phyloP scores from a whole-genome alignment of 306 rosid genomes.

The Pachyrhizus erosus region DNA sequence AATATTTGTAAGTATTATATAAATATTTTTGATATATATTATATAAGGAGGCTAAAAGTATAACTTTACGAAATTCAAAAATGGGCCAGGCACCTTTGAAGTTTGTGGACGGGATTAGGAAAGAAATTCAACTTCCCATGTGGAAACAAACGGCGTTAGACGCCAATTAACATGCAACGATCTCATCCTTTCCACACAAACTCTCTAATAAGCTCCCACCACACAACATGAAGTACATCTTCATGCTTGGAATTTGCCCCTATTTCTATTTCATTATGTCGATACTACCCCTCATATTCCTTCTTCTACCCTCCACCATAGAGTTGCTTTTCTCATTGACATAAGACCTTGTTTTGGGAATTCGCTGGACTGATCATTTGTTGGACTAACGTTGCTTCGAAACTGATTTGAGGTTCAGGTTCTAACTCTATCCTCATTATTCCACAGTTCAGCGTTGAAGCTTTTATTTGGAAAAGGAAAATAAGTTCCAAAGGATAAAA shows the following conservation, averaged over 20 bases:
- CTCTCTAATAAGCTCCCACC: conserved; percentile 58
- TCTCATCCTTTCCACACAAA: conserved; percentile 66
- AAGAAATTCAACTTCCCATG: conserved; percentile 50
- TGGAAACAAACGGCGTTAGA: conserved; percentile 48
- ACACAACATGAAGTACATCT: conserved; percentile 55
- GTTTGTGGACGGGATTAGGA: conserved; percentile 61
- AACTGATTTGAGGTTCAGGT: conserved; percentile 48
- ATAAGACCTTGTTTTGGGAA: conserved; percentile 56
- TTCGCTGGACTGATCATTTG: conserved; percentile 41
- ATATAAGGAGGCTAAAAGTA: not conserved
- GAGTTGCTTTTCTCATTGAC: not conserved
- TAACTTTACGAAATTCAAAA: not conserved
- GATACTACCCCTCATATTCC: conserved; percentile 48
- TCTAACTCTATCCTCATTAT: conserved; percentile 42
- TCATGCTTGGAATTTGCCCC: conserved; percentile 41
- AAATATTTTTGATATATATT: too few relatives aligned
- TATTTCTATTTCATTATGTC: conserved; percentile 40
- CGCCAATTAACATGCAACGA: conserved; percentile 59
- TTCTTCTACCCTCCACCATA: conserved; percentile 28
- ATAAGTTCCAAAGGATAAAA: conserved; percentile 1
- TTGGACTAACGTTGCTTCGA: conserved; percentile 35
- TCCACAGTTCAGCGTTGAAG: conserved; percentile 36
- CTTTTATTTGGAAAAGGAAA: conserved; percentile 38
- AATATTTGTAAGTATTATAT: too few relatives aligned
- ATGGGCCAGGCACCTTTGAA: conserved; percentile 31